These are phyloP conservation scores for Saccharomyces kudriavzevii DNA, from an alignment of 805 yeast genomes.

Conservation along the genomic window DNA sequence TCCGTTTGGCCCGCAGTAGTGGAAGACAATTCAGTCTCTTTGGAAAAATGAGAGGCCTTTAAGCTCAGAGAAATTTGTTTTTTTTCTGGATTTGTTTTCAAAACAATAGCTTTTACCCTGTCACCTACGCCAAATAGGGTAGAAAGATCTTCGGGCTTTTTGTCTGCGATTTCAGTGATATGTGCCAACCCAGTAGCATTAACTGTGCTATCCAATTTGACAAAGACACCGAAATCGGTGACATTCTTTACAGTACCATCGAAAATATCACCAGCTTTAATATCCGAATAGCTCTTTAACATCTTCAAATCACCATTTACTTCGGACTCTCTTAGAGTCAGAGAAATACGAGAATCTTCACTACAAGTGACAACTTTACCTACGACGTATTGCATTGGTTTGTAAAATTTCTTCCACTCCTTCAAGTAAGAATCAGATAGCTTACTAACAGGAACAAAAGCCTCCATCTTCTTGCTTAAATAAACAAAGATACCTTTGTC, in stretches of 20 bases:
- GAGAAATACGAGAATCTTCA: conserved; percentile 54
- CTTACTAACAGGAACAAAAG: conserved; percentile 73
- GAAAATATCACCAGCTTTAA: conserved; percentile 58
- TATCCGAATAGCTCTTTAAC: conserved; percentile 56
- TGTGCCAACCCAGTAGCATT: conserved; percentile 84
- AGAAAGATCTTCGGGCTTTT: conserved; percentile 44
- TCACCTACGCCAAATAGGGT: conserved; percentile 83
- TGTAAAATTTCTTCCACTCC: conserved; percentile 80
- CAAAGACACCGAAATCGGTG: conserved; percentile 87
- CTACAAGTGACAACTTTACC: conserved; percentile 65
- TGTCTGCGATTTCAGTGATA: conserved; percentile 73
- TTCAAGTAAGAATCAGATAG: conserved; percentile 72
- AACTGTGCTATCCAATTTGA: conserved; percentile 65
- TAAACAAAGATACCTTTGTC: conserved; percentile 73
- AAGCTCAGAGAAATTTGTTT: conserved; percentile 80
- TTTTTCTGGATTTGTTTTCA: conserved; percentile 54
- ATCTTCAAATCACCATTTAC: conserved; percentile 60
- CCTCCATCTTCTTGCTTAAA: conserved; percentile 62
- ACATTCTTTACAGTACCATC: conserved; percentile 74
- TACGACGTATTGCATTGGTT: conserved; percentile 59
- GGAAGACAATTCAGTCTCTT: conserved; percentile 24
- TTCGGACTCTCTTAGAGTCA: conserved; percentile 76
- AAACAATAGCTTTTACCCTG: conserved; percentile 74
- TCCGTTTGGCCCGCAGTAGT: conserved; percentile 27
- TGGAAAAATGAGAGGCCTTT: conserved; percentile 82